Evolutionary conservation across 192 early-diverging fungal genomes (phyloP).

Genomic region (Backusella mclennaniae): DNA sequence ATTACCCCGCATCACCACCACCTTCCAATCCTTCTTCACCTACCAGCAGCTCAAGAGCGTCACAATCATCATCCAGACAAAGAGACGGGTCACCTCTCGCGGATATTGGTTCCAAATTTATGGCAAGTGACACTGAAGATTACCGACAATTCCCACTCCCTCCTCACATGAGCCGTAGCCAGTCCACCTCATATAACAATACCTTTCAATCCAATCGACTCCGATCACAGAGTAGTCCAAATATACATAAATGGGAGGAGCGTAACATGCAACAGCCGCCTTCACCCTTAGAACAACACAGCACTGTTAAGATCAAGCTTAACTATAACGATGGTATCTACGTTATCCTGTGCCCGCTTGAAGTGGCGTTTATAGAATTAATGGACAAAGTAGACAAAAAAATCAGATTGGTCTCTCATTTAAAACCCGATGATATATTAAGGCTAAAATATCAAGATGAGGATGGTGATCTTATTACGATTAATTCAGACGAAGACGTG

Average conservation of each 20-base stretch:
- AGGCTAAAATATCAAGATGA: slow-evolving; percentile 91
- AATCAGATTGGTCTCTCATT: slow-evolving; percentile 75
- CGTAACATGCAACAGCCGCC: slow-evolving; percentile 6
- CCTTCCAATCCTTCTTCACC: slow-evolving; percentile 58
- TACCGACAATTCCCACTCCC: slow-evolving; percentile 34
- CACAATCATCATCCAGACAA: slow-evolving; percentile 34
- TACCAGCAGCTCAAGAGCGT: slow-evolving; percentile 40
- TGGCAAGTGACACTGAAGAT: slow-evolving; percentile 36
- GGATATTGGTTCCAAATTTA: slow-evolving; percentile 53
- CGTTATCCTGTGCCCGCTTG: slow-evolving; percentile 78
- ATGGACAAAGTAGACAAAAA: slow-evolving; percentile 86
- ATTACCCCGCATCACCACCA: slow-evolving; percentile 54
- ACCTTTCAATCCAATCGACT: slow-evolving; percentile 36
- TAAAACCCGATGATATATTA: slow-evolving; percentile 54
- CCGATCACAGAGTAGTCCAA: slow-evolving; percentile 58
- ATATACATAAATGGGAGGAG: slow-evolving; percentile 42
- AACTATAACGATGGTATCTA: slow-evolving; percentile 89
- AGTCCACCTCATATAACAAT: slow-evolving; percentile 10
- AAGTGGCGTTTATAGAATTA: slow-evolving; percentile 76
- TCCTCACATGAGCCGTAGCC: slow-evolving; percentile 15
- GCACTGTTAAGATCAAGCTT: slow-evolving; percentile 71
- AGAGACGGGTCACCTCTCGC: slow-evolving; percentile 49
- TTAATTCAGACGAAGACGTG: slow-evolving; percentile 92
- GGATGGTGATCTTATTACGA: slow-evolving; percentile 86
- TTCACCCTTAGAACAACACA: slow-evolving; percentile 9